Evolutionary conservation across 2,329 filamentous ascomycete genomes (phyloP).

Genomic region (Cryoendolithus antarcticus): DNA sequence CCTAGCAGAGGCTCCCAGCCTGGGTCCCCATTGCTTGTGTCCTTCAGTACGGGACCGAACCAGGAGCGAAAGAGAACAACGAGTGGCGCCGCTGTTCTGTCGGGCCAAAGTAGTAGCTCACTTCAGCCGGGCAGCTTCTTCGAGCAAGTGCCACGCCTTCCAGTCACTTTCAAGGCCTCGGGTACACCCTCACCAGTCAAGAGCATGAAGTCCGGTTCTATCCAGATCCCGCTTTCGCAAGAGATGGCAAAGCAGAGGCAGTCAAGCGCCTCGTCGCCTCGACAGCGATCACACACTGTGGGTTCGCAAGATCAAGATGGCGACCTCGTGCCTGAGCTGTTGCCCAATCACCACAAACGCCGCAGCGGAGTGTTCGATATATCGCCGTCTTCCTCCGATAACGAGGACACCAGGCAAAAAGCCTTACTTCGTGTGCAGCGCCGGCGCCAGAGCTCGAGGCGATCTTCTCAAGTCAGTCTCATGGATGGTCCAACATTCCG

Average conservation of each 20-base stretch:
- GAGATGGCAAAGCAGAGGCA: slow-evolving; percentile 23
- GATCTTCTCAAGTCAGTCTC: slow-evolving; percentile 81
- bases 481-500: slow-evolving; percentile 77
- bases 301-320: slow-evolving; percentile 93
- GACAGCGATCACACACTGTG: slow-evolving; percentile 76
- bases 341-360: slow-evolving; percentile 64
- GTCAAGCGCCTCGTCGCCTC: slow-evolving; percentile 37
- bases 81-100: slow-evolving; percentile 72
- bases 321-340: slow-evolving; percentile 58
- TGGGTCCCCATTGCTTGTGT: slow-evolving; percentile 82
- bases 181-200: slow-evolving; percentile 44
- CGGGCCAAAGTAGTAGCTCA: slow-evolving; percentile 60
- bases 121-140: slow-evolving; percentile 60
- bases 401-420: slow-evolving; percentile 85
- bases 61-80: slow-evolving; percentile 84
- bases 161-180: slow-evolving; percentile 39
- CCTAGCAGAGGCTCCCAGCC: slow-evolving; percentile 75
- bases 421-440: slow-evolving; percentile 84
- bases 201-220: slow-evolving; percentile 31
- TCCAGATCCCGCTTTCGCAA: slow-evolving; percentile 38
- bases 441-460: slow-evolving; percentile 81
- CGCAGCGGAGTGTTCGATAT: slow-evolving; percentile 92
- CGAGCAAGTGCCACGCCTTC: slow-evolving; percentile 47
- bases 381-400: slow-evolving; percentile 94
- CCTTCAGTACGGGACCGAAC: slow-evolving; percentile 77